Evolutionary conservation across 345 rosid genomes (phyloP), one percentile per base, ranked within the genome.

Genomic region (Brassica rapa): DNA sequence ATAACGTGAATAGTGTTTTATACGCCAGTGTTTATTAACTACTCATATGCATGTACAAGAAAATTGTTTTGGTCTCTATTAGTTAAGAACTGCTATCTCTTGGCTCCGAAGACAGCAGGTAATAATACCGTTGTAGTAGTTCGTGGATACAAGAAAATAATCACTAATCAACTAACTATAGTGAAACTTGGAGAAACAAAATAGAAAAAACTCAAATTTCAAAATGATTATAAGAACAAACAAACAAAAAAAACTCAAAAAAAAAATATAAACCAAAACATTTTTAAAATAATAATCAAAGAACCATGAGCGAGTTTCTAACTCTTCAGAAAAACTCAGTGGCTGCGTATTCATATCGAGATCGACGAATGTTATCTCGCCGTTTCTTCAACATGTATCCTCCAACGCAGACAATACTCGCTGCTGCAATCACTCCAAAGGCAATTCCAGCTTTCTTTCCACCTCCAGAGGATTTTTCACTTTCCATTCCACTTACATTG

Each of bases 301-400:
- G 27, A 56, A n/a, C 62, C 29, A 57, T 57, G 29, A 16, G 12
- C 11, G 1, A 46, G 27, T 8, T 57, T 57, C 30, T 59, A 9
- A 4, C 63, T 59, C 33, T 60, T 84, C 80, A 91, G 14, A 88
- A 85, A 43, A 90, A 25, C 78, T 91, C 94, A 24, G 85, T 82
- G 4, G 89, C 86, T 0, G 88, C 87, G 73, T 82, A 82, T 15
- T 85, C 78, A 35, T 85, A 88, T 35, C 81, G 85, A 23, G 92
- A 71, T 29, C 96, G 70, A 67, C 89, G 84, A 27, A 87, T 24
- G 43, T 94, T 94, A 0, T 94, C 88, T 59, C 77, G 87, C 70
- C 98, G 88, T 87, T 85, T 88, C 87, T 87, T 90, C 77, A 85
- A 82, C 64, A 89, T 84, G 29, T 79, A 16, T 7, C 88, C 96